Evolutionary conservation across 495 filamentous ascomycete genomes (phyloP).

Genomic region (Hypoxylon subgilvum): DNA sequence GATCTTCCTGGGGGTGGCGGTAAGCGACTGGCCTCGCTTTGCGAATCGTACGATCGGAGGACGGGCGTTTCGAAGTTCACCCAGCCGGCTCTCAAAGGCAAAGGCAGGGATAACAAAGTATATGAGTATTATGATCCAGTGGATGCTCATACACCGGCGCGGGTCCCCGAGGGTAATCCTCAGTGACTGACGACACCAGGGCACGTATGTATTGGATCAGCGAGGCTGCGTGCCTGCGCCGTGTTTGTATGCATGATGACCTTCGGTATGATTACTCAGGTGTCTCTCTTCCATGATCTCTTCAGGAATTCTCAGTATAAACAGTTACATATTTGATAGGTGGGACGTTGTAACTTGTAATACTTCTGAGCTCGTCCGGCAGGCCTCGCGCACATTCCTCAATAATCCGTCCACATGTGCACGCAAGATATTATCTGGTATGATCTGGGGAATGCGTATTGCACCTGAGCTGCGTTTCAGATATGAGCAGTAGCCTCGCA

Average conservation of each 20-base stretch:
- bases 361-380: no score
- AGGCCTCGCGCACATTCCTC: no score
- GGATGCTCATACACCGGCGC: conserved; percentile 29
- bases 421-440: conserved; percentile 4
- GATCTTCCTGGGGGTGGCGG: conserved; percentile 67
- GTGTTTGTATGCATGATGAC: no score
- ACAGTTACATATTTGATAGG: no score
- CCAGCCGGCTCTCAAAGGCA: conserved; percentile 58
- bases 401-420: not conserved
- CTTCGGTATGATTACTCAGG: no score
- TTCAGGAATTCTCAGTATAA: no score
- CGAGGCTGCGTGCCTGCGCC: no score
- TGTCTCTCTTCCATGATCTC: no score
- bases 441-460: conserved; percentile 9
- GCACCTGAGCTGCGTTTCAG: conserved; percentile 19
- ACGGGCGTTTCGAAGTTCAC: conserved; percentile 59
- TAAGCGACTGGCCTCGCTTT: conserved; percentile 61
- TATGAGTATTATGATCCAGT: conserved; percentile 65
- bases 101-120: conserved; percentile 52
- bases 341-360: no score
- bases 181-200: not conserved
- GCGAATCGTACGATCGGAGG: conserved; percentile 55
- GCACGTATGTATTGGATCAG: not conserved
- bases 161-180: not conserved
- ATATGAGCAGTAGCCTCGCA: conserved; percentile 12